Percentiles rank a stretch among this genome's conserved stretches.
These are phyloP conservation scores for Rhododendron ferrugineum DNA, from an alignment of 148 eudicot species.

Conservation along the genomic window DNA sequence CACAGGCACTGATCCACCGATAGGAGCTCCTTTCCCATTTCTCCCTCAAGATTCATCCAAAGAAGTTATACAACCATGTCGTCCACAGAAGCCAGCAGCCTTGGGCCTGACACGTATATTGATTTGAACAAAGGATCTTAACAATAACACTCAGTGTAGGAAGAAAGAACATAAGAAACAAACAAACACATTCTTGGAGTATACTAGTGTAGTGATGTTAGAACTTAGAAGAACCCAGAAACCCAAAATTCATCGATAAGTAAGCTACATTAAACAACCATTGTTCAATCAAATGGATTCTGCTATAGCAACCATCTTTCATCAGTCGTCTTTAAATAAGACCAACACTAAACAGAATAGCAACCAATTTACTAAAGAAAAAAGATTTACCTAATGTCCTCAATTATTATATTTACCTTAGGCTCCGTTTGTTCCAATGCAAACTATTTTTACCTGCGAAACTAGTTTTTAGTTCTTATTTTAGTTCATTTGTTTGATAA, in stretches of 20 bases:
- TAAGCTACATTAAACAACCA: not conserved
- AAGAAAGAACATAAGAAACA: not conserved
- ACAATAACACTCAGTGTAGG: not conserved
- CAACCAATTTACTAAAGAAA: not conserved
- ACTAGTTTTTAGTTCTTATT: not conserved
- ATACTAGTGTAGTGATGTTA: not conserved
- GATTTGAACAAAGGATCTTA: not conserved
- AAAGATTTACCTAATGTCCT: not conserved
- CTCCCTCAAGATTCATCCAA: not conserved
- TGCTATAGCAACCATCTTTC: not conserved
- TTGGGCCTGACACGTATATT: not conserved
- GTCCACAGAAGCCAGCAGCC: not conserved
- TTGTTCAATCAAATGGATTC: not conserved
- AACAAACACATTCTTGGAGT: not conserved
- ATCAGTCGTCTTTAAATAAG: not conserved
- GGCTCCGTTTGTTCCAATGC: not conserved
- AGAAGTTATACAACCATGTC: not conserved
- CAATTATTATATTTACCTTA: not conserved
- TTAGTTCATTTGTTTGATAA: not conserved
- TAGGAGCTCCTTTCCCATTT: not conserved
- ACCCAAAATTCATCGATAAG: not conserved
- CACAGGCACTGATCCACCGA: not conserved
- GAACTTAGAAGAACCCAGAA: not conserved
- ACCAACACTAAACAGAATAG: not conserved
- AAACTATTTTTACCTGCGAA: not conserved